These are phyloP conservation scores for Sclerotinia sclerotiorum DNA, from an alignment of 2,329 filamentous ascomycete genomes.

Conservation along the genomic window DNA sequence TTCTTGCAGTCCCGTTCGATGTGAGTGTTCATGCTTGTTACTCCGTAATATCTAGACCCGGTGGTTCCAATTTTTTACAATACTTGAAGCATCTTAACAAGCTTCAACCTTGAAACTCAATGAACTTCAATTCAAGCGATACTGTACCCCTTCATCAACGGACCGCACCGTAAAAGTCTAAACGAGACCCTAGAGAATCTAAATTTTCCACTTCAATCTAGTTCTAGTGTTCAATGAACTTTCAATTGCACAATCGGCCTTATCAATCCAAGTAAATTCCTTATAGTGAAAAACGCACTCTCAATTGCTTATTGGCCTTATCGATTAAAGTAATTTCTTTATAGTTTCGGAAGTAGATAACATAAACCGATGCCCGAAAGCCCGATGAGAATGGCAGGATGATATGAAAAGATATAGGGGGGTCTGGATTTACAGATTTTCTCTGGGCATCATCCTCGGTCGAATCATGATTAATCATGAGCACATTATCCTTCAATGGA, in stretches of 20 bases:
- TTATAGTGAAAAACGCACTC: not conserved
- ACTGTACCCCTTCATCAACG: constrained; percentile 15
- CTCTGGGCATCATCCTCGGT: constrained; percentile 9
- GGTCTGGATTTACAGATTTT: constrained; percentile 17
- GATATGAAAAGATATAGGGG: not conserved
- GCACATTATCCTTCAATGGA: constrained; percentile 6
- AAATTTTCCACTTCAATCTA: not conserved
- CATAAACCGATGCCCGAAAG: constrained; percentile 8
- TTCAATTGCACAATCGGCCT: too few relatives aligned
- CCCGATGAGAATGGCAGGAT: constrained; percentile 15
- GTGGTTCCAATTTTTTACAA: not conserved
- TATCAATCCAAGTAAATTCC: not conserved
- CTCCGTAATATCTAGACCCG: not conserved
- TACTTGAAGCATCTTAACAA: constrained; percentile 2
- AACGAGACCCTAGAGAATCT: constrained; percentile 9
- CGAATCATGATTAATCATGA: constrained; percentile 9
- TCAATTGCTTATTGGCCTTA: constrained; percentile 10
- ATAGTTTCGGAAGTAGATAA: constrained; percentile 7
- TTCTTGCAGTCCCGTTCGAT: constrained; percentile 20
- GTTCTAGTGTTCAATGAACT: not conserved
- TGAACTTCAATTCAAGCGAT: not conserved
- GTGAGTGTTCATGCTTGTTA: constrained; percentile 18
- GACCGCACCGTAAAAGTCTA: constrained; percentile 14
- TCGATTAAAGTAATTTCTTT: not conserved
- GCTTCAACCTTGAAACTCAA: constrained; percentile 4